These are phyloP conservation scores for Cutaneotrichosporon sp. DNA, from an alignment of 1,284 basidiomycete genomes.

Conservation along the genomic window DNA sequence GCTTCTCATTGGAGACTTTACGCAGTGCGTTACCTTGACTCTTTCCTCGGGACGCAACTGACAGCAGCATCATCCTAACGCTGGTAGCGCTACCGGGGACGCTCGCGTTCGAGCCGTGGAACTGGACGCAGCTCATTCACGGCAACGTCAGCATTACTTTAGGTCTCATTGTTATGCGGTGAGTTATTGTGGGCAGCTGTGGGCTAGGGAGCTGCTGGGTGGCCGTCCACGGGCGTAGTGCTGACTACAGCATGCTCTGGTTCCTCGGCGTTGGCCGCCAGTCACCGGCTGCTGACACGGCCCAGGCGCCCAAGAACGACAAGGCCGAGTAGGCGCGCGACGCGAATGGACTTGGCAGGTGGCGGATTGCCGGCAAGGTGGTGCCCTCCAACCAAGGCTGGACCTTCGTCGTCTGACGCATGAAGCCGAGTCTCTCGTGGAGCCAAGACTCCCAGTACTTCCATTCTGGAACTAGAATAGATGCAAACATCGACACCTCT, in stretches of 20 bases:
- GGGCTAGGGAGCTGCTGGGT: neutral
- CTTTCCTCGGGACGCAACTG: neutral
- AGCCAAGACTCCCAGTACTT: neutral
- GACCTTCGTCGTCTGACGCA: no score
- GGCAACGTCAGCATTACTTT: slow-evolving; percentile 51
- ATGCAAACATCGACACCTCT: no score
- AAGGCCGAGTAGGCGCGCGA: neutral
- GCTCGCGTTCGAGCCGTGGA: slow-evolving; percentile 29
- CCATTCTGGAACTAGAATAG: no score
- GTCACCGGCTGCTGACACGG: neutral
- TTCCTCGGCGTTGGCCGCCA: slow-evolving; percentile 5
- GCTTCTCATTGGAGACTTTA: slow-evolving; percentile 48
- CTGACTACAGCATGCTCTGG: slow-evolving; percentile 10
- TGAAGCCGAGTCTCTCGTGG: no score
- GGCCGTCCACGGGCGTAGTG: neutral
- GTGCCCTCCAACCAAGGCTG: no score
- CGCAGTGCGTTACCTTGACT: neutral
- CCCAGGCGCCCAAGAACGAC: neutral
- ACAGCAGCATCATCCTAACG: slow-evolving; percentile 37
- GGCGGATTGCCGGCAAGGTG: no score
- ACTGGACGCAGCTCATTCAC: slow-evolving; percentile 51
- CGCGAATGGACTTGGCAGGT: no score
- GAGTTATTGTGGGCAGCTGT: slow-evolving; percentile 13
- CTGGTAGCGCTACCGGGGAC: slow-evolving; percentile 39
- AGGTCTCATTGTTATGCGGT: slow-evolving; percentile 45